These are phyloP conservation scores for Ophiostoma sp. DNA, from an alignment of 2,329 filamentous ascomycete genomes.

Conservation along the genomic window DNA sequence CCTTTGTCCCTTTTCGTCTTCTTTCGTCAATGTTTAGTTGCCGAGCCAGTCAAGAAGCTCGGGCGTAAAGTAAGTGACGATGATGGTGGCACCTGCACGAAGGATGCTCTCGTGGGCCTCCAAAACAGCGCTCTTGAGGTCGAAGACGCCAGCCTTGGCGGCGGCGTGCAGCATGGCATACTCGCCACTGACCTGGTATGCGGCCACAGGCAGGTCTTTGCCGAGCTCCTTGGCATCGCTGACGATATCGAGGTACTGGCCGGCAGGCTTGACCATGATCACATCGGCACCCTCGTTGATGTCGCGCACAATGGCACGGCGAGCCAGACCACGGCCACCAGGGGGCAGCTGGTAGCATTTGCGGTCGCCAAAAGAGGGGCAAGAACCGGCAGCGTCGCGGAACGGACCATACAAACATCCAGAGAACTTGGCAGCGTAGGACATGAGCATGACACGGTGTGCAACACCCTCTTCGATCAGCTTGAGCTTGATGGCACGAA, in stretches of 20 bases:
- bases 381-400: slow-evolving; percentile 88
- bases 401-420: slow-evolving; percentile 96
- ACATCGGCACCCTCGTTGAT: slow-evolving; percentile 92
- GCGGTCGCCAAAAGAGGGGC: slow-evolving; percentile 86
- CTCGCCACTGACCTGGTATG: slow-evolving; percentile 95
- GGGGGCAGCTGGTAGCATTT: slow-evolving; percentile 96
- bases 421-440: slow-evolving; percentile 95
- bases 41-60: slow-evolving; percentile 63
- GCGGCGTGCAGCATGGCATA: slow-evolving; percentile 97
- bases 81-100: slow-evolving; percentile 84
- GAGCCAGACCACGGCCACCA: slow-evolving; percentile 82
- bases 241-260: slow-evolving; percentile 95
- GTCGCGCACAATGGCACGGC: slow-evolving; percentile 83
- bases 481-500: slow-evolving; percentile 96
- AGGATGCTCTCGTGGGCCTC: slow-evolving; percentile 92
- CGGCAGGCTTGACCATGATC: slow-evolving; percentile 98
- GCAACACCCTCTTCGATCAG: slow-evolving; percentile 91
- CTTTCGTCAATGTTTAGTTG: slow-evolving; percentile 17
- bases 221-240: slow-evolving; percentile 93
- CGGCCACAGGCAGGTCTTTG: slow-evolving; percentile 83
- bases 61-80: slow-evolving; percentile 91
- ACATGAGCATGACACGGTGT: slow-evolving; percentile 90
- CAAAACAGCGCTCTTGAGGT: slow-evolving; percentile 88
- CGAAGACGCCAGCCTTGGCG: slow-evolving; percentile 93
- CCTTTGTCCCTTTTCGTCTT: no score